Base-by-base conservation (phyloP, 2,329 filamentous ascomycete species). In the Colletotrichum gigasporum region DNA sequence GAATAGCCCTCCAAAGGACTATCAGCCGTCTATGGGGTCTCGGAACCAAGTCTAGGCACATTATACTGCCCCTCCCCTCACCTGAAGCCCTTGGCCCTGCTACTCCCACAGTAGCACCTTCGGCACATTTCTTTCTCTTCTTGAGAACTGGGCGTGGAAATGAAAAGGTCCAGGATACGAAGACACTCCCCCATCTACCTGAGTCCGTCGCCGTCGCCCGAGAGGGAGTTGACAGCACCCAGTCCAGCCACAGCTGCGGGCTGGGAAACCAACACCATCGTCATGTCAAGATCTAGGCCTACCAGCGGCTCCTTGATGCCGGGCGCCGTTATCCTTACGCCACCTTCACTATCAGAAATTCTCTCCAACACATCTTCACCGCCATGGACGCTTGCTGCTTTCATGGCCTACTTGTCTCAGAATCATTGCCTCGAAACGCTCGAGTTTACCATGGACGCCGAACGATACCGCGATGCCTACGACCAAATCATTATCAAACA, bases 361-460 rank as follows among this genome's bases (percentile, higher is more conserved):
- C 86, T 99, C 44, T 87, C 92, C 68, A 96, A 97, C 79, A 88
- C 87, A 44, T 92, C 96, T 34, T 89, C 92, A 8, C 90, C 93
- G 39, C 96, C 96, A 69, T 98, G 93, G 86, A 97, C 94, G 0
- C 83, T 97, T 8, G 90, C 89, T 65, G 95, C 95, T 30, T 98
- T 98, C 78, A 98, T 96, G 88, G 94, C 94, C 59, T 98, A 97
- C 73, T 85, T 98, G 4, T 97, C 95, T 1, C 94, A 97, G 74
- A 98, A 98, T 73, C 95, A 98, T 78, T 99, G 96, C 75, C 83
- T 98, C 68, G 96, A 99, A 78, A 97, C 94, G 1, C 83, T 99
- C 37, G 96, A 98, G 75, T 99, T 99, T 77, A 97, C 94, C 39
- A 91, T 97, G 84, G 96, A 97, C 75, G 92, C 95, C 20, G 91